Percentiles rank a stretch among this genome's conserved stretches.
These are phyloP conservation scores for Chloranthus sessilifolius DNA, from an alignment of 164 flowering plant genomes.

Conservation along the genomic window DNA sequence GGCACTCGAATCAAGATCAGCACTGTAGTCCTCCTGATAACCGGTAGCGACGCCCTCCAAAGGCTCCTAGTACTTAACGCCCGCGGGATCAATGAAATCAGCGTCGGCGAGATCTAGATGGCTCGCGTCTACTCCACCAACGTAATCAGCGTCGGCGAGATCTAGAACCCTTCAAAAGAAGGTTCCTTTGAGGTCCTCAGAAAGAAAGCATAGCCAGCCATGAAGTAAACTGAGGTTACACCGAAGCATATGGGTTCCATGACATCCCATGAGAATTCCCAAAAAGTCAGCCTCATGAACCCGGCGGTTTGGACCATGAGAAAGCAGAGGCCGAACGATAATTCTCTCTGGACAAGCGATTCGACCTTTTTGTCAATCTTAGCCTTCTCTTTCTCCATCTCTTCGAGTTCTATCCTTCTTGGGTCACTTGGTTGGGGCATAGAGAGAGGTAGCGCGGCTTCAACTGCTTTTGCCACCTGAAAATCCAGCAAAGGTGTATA, in stretches of 20 bases:
- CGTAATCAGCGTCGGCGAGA: no score
- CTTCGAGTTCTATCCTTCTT: constrained; percentile 29
- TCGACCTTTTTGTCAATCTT: constrained; percentile 34
- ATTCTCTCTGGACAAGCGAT: constrained; percentile 26
- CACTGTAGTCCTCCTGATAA: no score
- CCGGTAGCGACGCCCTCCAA: no score
- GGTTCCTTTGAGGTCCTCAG: constrained; percentile 53
- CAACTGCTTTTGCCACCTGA: constrained; percentile 55
- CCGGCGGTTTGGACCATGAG: constrained; percentile 35
- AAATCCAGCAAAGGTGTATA: background rate
- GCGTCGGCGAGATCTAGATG: no score
- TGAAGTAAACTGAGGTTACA: constrained; percentile 38
- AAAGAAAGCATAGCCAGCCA: constrained; percentile 42
- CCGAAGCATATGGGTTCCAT: constrained; percentile 63
- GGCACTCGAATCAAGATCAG: no score
- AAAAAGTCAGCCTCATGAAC: constrained; percentile 56
- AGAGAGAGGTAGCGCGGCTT: constrained; percentile 18
- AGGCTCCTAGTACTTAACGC: no score
- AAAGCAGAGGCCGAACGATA: constrained; percentile 43
- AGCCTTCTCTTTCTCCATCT: constrained; percentile 31
- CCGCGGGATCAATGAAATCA: no score
- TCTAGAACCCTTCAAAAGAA: constrained; percentile 42
- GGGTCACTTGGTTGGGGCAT: constrained; percentile 22
- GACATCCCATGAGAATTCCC: constrained; percentile 59
- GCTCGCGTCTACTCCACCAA: no score